Evolutionary conservation across 306 rosid species (phyloP), one percentile per base, ranked within the genome.

Genomic region (Castanopsis chinensis): DNA sequence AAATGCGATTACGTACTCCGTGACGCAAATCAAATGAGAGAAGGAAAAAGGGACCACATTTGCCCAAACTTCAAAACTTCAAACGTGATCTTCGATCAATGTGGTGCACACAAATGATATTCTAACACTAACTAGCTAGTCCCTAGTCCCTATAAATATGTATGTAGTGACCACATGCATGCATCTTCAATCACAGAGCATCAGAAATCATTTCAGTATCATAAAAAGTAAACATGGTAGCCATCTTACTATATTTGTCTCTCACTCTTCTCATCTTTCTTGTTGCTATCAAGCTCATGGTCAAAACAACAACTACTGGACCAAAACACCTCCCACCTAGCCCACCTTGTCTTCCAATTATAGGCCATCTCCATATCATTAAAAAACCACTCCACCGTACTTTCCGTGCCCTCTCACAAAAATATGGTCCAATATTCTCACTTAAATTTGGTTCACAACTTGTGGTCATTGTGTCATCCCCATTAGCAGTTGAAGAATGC

Each of bases 281-380:
- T 25, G 3, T 85, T 8, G 32, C 82, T 7, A 74, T 70, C n/a
- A 88, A 86, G n/a, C 51, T 90, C 15, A 19, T 81, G 1, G 11
- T 76, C 33, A 74, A 32, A 81, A 65, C 69, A 58, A 52, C 5
- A 53, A 61, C 65, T 10, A 10, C 11, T 37, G 3, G 0, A 57
- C 19, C 6, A 35, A 86, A 37, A 25, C 85, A 86, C 73, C 86
- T 86, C 57, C 91, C 97, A 20, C 95, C 91, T 1, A 10, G 56
- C 52, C 91, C 91, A 12, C 88, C 87, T 1, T 57, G 85, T 32
- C 65, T 89, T 35, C 95, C 97, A 0, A 10, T 92, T 65, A 63
- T 90, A 5, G 97, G 96, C 30, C 88, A 92, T 60, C 90, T 90
- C 59, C 90, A 85, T 17, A 86, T 74, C 76, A 45, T 92, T 0